A percentile compares a stretch with the other conserved stretches of the same genome.
phyloP scores from a whole-genome alignment of 768 basidiomycete species.

The Russula lepida region DNA sequence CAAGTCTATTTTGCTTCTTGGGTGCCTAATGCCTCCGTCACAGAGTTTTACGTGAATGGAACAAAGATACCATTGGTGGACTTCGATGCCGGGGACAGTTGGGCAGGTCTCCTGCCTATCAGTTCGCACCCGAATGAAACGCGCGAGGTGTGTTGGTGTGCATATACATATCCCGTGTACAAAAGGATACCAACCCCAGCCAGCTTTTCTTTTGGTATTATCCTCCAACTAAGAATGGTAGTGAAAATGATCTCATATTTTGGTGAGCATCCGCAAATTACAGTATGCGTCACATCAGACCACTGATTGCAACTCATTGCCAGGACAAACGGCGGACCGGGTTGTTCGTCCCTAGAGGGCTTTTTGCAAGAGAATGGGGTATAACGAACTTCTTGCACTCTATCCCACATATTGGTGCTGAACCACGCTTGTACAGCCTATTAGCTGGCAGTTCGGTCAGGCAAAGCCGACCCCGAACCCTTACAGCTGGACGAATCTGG shows the following conservation, averaged over 20 bases:
- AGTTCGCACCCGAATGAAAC: constrained; percentile 15
- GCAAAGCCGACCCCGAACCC: constrained; percentile 19
- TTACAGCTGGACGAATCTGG: constrained; percentile 21
- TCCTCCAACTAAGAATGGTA: constrained; percentile 14
- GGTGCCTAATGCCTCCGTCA: not conserved
- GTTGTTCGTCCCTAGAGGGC: constrained; percentile 19
- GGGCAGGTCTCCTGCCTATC: constrained; percentile 19
- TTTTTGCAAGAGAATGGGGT: constrained; percentile 22
- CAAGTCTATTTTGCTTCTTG: not conserved
- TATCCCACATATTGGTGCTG: not conserved
- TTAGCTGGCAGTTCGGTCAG: constrained; percentile 21
- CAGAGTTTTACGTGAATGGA: constrained; percentile 17
- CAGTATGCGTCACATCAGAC: not conserved
- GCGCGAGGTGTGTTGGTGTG: constrained; percentile 10
- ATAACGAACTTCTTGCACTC: not conserved
- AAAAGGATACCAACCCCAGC: not conserved
- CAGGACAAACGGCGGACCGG: constrained; percentile 22
- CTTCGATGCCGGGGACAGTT: constrained; percentile 20
- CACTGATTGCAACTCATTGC: not conserved
- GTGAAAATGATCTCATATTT: constrained; percentile 18
- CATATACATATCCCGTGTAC: not conserved
- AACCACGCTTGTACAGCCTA: not conserved
- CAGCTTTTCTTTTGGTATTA: constrained; percentile 22
- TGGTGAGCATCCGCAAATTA: constrained; percentile 5
- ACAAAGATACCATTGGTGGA: constrained; percentile 12